Base-by-base conservation (phyloP, 805 yeast species). In the Lipomyces yamanashiensis region DNA sequence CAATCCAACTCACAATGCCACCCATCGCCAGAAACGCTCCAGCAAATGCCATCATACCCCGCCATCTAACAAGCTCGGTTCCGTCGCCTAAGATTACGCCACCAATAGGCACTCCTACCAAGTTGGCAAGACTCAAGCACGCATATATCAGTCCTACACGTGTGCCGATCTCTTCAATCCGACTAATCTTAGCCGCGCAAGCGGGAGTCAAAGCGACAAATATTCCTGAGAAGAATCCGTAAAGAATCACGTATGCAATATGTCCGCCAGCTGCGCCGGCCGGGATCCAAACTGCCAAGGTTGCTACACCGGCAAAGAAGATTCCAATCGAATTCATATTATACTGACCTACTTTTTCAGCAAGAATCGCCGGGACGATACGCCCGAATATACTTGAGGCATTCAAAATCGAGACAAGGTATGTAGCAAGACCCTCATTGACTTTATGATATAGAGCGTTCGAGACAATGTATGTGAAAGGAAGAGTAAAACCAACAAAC, bases 121-220 rank as follows among this genome's bases (percentile, higher is more conserved):
- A 69, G 33, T 70, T 61, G 1, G 82, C 85, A 69, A 83, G 79
- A 0, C 92, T 81, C 50, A 88, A 85, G 10, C 81, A 71, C 9
- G 82, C 77, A 49, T 89, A 79, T 1, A 90, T 82, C 51, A 85
- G 59, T 1, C 89, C 89, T 90, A 90, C 89, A 7, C 77, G 67
- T n/a, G 67, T 68, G 10, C 78, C 77, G 19, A 73, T 67, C n/a
- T 71, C 63, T 19, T 68, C 62, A 39, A 74, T 62, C 41, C 71
- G 64, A 12, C 75, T 72, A 52, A 64, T 64, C 41, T 67, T 62
- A 1, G 77, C 75, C 0, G 74, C 68, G 34, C 74, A 66, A 1
- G 75, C 73, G 0, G 78, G 77, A 2, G 72, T 72, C 28, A 76
- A 61, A 7, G 76, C 74, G 21, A 75, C 74, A 13, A 72, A 61